Conservation (phyloP, 352 stramenopile genomes). For the Pythium chondricola region DNA sequence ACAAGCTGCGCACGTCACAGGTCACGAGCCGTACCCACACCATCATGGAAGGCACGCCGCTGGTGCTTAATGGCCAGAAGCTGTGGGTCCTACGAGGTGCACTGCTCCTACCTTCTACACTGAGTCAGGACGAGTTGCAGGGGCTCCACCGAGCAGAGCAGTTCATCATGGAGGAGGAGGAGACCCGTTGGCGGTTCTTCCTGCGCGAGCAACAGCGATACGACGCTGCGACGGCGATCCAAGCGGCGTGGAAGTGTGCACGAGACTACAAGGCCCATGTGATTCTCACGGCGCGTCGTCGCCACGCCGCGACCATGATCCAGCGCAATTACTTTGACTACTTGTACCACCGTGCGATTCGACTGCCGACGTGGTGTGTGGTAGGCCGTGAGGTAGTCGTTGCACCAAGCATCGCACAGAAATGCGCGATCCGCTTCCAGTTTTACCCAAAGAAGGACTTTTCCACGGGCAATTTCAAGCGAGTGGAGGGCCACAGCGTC, state of each 20-base stretch:
- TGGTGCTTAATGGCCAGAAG: constrained; percentile 57
- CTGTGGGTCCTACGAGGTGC: constrained; percentile 50
- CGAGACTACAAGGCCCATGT: constrained; percentile 25
- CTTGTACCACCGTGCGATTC: constrained; percentile 52
- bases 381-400: constrained; percentile 59
- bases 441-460: constrained; percentile 78
- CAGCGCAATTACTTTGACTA: constrained; percentile 71
- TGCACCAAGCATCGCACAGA: constrained; percentile 48
- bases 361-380: constrained; percentile 55
- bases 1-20: constrained; percentile 34
- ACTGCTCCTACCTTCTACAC: constrained; percentile 24
- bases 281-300: constrained; percentile 21
- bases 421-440: constrained; percentile 62
- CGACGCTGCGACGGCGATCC: constrained; percentile 35
- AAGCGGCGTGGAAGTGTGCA: constrained; percentile 32
- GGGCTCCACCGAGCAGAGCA: constrained; percentile 49
- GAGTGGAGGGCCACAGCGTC: constrained; percentile 28
- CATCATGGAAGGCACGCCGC: constrained; percentile 53
- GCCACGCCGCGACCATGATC: constrained; percentile 39
- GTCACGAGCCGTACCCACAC: constrained; percentile 56
- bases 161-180: constrained; percentile 65
- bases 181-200: constrained; percentile 43
- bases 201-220: constrained; percentile 39
- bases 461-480: constrained; percentile 52
- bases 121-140: constrained; percentile 26